A percentile compares a stretch with the other conserved stretches of the same genome.
Evolutionary conservation across 176 grass and related monocot genomes (phyloP).

Genomic region (Hordeum marinum): DNA sequence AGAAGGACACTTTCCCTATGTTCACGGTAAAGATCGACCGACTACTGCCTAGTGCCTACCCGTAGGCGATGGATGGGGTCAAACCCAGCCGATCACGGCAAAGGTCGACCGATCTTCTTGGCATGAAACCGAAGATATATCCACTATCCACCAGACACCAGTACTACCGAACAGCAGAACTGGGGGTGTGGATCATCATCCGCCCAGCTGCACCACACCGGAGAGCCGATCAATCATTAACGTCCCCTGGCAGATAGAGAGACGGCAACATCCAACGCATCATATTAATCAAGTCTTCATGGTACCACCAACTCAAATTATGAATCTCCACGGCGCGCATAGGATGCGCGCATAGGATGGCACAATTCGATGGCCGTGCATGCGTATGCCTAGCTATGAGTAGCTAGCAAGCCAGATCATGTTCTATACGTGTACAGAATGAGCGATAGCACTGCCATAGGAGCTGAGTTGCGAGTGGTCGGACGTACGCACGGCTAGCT

Average conservation of each 20-base stretch:
- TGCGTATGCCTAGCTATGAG: neutral
- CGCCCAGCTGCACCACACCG: neutral
- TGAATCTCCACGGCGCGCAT: neutral
- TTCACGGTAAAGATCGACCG: too few species aligned
- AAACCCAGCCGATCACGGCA: slow-evolving; percentile 37
- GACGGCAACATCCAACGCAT: neutral
- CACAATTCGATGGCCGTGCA: too few species aligned
- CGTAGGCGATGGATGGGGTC: neutral
- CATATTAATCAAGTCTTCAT: neutral
- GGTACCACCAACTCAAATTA: neutral
- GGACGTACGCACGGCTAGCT: neutral
- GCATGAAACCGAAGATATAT: neutral
- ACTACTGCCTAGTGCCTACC: neutral
- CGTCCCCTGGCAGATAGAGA: neutral
- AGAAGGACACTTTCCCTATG: too few species aligned
- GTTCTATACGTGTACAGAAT: neutral
- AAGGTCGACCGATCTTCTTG: slow-evolving; percentile 5
- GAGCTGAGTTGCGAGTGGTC: neutral
- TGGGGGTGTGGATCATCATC: neutral
- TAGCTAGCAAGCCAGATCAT: neutral
- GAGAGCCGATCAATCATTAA: neutral
- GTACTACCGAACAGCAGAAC: neutral
- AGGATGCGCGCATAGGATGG: neutral
- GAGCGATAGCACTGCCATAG: too few species aligned
- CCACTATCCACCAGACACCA: neutral